Base-by-base conservation (phyloP, 2,329 filamentous ascomycete species). In the Fusarium annulatum region DNA sequence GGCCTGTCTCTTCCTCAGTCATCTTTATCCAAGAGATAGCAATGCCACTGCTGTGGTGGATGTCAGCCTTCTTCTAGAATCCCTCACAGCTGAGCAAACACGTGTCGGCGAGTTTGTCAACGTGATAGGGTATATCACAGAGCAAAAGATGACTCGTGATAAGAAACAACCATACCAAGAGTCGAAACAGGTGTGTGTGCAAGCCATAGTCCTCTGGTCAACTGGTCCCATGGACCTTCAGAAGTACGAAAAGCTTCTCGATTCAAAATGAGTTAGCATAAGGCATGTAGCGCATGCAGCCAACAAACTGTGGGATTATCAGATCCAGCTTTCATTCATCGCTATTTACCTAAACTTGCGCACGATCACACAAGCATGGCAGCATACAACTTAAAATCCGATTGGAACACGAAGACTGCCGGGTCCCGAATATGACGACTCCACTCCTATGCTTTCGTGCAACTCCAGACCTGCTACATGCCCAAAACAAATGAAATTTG, bases 51-150 rank as follows among this genome's bases (percentile, higher is more conserved):
- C 90, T 3, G 79, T 85, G 42, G 93, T 97, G 41, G 90, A 96
- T 77, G 87, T 97, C 67, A 87, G 89, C 59, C 88, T 95, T 72
- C 82, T 97, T 6, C 86, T 97, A 9, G 88, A 91, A 76, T 87
- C 84, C 15, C 83, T 96, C 65, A 89, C 88, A 26, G 82, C 87
- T 28, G 87, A 91, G 63, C 86, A 93, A 57, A 87, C 93, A 59
- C 87, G 90, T 57, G 84, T 93, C 33, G 96, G 96, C n/a, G 88
- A 92, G 67, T 98, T 95, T 95, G 82, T 98, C 56, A 97, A 98
- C 80, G 87, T 98, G 7, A 89, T 98, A 73, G 96, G 95, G 10
- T 97, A 97, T 80, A 85, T 95, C 61, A 87, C 85, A 26, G 64
- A 74, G n/a, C 75, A 72, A 60, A 69, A 72, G 16, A 48, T 60